phyloP scores from a whole-genome alignment of 2,329 filamentous ascomycete species.

The Diplodia mutila region DNA sequence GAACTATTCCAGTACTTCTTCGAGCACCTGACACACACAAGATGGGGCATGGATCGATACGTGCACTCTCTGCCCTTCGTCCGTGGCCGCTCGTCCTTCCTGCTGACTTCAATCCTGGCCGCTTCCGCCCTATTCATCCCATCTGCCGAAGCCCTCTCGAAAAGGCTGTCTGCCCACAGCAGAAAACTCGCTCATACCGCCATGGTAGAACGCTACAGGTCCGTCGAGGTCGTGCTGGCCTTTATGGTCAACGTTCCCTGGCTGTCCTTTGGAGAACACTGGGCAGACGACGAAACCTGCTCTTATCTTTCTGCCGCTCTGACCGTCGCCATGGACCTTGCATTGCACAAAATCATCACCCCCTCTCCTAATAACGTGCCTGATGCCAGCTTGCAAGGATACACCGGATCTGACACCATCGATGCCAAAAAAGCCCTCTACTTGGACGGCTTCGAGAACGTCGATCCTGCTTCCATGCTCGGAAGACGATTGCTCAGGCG shows the following conservation, averaged over 20 bases:
- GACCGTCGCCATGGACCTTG: conserved; percentile 70
- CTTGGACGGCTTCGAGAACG: conserved; percentile 68
- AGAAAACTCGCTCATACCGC: conserved; percentile 66
- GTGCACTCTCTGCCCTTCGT: conserved; percentile 70
- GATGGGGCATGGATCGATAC: conserved; percentile 72
- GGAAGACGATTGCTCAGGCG: conserved; percentile 66
- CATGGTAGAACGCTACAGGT: conserved; percentile 65
- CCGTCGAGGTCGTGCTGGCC: conserved; percentile 73
- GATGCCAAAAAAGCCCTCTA: conserved; percentile 66
- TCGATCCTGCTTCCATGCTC: conserved; percentile 63
- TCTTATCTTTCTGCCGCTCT: conserved; percentile 71
- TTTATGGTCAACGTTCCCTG: conserved; percentile 78
- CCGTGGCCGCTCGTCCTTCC: conserved; percentile 68
- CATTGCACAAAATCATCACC: conserved; percentile 69
- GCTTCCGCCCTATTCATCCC: conserved; percentile 70
- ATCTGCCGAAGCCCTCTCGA: conserved; percentile 65
- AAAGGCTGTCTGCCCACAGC: conserved; percentile 66
- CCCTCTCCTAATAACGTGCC: conserved; percentile 53
- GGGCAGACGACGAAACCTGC: conserved; percentile 73
- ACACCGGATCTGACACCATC: conserved; percentile 71
- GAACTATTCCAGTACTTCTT: conserved; percentile 70
- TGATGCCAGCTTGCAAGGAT: conserved; percentile 50
- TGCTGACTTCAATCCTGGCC: conserved; percentile 72
- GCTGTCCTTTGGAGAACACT: conserved; percentile 70
- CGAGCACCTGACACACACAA: conserved; percentile 70